phyloP scores from a whole-genome alignment of 179 eudicot genomes.

The Silene noctiflora region DNA sequence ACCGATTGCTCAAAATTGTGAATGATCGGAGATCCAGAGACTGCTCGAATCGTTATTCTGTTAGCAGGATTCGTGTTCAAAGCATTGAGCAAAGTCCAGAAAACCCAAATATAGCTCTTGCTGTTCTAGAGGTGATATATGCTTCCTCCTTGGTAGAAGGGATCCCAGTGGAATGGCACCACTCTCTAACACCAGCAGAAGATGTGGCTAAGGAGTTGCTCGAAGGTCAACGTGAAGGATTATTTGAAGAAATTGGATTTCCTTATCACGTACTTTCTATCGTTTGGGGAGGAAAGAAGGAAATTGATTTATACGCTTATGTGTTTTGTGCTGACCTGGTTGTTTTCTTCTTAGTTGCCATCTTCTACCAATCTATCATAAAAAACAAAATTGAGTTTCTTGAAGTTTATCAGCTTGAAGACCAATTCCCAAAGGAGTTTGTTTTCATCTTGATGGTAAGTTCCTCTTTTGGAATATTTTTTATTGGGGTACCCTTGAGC shows the following conservation, averaged over 20 bases:
- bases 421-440: slow-evolving; percentile 92
- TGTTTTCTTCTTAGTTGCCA: slow-evolving; percentile 89
- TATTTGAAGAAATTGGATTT: slow-evolving; percentile 63
- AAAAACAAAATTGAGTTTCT: slow-evolving; percentile 90
- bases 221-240: slow-evolving; percentile 49
- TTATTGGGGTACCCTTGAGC: neutral
- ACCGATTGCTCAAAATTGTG: slow-evolving; percentile 59
- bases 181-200: slow-evolving; percentile 88
- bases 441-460: slow-evolving; percentile 86
- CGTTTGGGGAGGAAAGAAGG: slow-evolving; percentile 93
- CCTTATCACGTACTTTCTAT: slow-evolving; percentile 77
- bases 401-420: slow-evolving; percentile 96
- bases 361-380: slow-evolving; percentile 86
- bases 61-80: slow-evolving; percentile 83
- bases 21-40: slow-evolving; percentile 61
- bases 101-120: slow-evolving; percentile 69
- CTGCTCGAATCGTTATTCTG: slow-evolving; percentile 40
- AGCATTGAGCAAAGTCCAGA: slow-evolving; percentile 91
- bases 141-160: slow-evolving; percentile 66
- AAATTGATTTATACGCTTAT: slow-evolving; percentile 90
- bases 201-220: slow-evolving; percentile 88
- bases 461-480: neutral
- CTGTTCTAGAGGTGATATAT: slow-evolving; percentile 89
- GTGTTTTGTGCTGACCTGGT: slow-evolving; percentile 89
- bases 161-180: slow-evolving; percentile 48